Evolutionary conservation across 768 basidiomycete genomes (phyloP).

Genomic region (Tricholoma bakamatsutake): DNA sequence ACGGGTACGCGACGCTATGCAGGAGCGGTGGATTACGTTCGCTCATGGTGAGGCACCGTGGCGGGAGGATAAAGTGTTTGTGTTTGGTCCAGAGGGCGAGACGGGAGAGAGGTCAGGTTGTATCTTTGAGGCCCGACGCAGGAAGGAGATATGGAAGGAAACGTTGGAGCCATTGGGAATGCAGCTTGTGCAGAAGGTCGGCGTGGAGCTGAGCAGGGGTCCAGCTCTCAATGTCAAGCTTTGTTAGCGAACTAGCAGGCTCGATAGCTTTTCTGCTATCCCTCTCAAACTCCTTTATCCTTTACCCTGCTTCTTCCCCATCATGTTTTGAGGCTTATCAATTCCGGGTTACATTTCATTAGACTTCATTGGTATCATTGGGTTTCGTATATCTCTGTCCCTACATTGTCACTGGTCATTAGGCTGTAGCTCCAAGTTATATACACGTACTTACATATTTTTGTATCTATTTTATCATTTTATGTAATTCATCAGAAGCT

Average conservation of each 20-base stretch:
- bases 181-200: conserved; percentile 65
- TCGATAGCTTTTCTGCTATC: not conserved
- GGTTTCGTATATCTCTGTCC: too few relatives aligned
- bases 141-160: conserved; percentile 55
- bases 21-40: conserved; percentile 71
- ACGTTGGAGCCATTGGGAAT: conserved; percentile 65
- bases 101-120: conserved; percentile 60
- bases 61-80: conserved; percentile 63
- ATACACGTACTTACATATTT: too few relatives aligned
- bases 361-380: not conserved
- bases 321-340: not conserved
- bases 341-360: not conserved
- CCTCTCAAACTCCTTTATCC: too few relatives aligned
- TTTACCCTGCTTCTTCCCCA: not conserved
- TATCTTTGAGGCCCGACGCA: conserved; percentile 63
- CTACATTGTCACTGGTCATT: too few relatives aligned
- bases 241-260: not conserved
- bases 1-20: conserved; percentile 65
- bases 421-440: too few relatives aligned
- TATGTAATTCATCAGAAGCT: too few relatives aligned
- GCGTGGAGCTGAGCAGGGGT: conserved; percentile 67
- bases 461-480: too few relatives aligned
- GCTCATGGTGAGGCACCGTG: conserved; percentile 72
- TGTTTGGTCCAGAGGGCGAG: conserved; percentile 82
- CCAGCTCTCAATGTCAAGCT: conserved; percentile 25